Conservation (phyloP, 129 eudicot species). For the Dittrichia graveolens region DNA sequence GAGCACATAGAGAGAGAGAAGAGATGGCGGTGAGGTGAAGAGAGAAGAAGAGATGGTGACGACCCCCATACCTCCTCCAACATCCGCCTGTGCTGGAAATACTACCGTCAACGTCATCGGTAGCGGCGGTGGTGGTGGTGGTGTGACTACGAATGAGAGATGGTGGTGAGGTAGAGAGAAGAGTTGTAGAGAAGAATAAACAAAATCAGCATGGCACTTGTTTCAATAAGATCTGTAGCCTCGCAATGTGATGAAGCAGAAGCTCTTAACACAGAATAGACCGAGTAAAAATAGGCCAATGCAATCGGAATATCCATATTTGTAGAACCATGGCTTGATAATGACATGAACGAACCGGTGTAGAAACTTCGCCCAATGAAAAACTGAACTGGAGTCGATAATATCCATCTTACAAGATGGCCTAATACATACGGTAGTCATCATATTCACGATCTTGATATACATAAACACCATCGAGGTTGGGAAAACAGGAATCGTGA, state of each 20-base stretch:
- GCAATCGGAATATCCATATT: constrained; percentile 89
- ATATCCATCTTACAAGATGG: constrained; percentile 67
- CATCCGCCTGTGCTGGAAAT: no score
- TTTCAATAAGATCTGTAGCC: constrained; percentile 82
- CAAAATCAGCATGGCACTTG: constrained; percentile 94
- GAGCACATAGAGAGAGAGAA: no score
- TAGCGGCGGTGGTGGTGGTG: no score
- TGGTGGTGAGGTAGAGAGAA: no score
- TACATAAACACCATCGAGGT: constrained; percentile 90
- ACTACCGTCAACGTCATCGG: no score
- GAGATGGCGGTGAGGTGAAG: no score
- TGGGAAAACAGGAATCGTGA: constrained; percentile 75
- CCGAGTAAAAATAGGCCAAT: constrained; percentile 80
- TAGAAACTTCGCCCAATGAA: constrained; percentile 76
- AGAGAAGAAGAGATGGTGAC: no score
- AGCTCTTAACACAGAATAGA: constrained; percentile 74
- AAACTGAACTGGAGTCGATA: constrained; percentile 85
- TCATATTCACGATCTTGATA: constrained; percentile 63
- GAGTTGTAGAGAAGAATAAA: constrained; percentile 81
- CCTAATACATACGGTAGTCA: no score
- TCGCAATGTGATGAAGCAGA: constrained; percentile 63
- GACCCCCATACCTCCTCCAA: no score
- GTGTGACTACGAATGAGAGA: no score
- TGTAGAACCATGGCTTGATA: constrained; percentile 72
- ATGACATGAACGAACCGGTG: constrained; percentile 67